Evolutionary conservation across 2,329 filamentous ascomycete genomes (phyloP), one percentile per base, ranked within the genome.

Genomic region (Xylaria sp.): DNA sequence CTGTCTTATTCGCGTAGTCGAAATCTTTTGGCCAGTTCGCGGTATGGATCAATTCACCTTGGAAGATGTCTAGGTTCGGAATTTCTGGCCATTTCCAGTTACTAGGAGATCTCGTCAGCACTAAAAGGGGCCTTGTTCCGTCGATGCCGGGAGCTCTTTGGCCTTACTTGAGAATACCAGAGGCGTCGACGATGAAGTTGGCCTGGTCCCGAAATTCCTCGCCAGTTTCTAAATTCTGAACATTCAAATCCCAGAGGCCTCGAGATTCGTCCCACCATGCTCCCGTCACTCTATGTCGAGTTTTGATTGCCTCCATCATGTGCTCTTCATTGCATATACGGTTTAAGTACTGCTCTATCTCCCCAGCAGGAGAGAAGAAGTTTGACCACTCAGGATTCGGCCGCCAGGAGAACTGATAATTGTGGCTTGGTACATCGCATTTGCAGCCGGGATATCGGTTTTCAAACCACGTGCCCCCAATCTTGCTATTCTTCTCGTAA

Each of bases 321-420:
- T 77, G 72, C 68, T 85, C 83, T 20, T 85, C 83, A n/a, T 83
- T 78, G 65, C 81, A 84, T 36, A 85, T 76, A 5, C 72, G 71
- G 58, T 81, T 77, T 29, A 89, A 80, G 66, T 90, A 90, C 2
- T 78, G 76, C 45, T 82, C 80, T 47, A 90, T 89, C 73, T 90
- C 87, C 0, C 78, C 77, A 0, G 84, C 84, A 0, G 81, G 77
- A 0, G 85, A 81, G 72, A 86, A 89, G 73, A 89, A 87, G 62
- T 84, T 83, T 20, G 82, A 81, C 87, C 88, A 90, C 44, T 83
- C 81, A 6, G 82, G 83, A 73, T 89, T 90, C 2, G 84, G 85
- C 61, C 84, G 81, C 83, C 85, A 89, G 2, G 86, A 85, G 72
- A 87, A 89, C 72, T 88, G 87, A 73, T 90, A 90, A 75, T 86